Evolutionary conservation across 2,329 filamentous ascomycete species (phyloP).

Genomic region (Fusarium scirpi): DNA sequence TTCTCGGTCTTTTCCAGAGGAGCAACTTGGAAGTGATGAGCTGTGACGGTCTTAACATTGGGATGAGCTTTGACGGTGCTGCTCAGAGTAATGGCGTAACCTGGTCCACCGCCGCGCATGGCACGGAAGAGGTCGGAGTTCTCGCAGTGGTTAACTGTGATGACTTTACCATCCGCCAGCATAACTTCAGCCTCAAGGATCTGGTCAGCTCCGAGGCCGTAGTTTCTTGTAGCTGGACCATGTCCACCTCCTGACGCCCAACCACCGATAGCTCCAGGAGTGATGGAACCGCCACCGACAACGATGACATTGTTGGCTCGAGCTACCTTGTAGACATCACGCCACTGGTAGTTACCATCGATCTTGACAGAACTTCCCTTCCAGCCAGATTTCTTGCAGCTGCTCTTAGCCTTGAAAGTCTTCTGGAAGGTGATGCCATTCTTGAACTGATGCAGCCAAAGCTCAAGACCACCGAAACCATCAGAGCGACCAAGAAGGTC

Average conservation of each 20-base stretch:
- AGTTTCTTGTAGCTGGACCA: slow-evolving; percentile 33
- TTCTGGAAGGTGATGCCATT: slow-evolving; percentile 15
- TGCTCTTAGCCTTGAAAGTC: neutral
- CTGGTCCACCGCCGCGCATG: slow-evolving; percentile 29
- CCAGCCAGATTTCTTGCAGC: slow-evolving; percentile 17
- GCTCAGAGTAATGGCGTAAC: slow-evolving; percentile 25
- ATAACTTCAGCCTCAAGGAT: slow-evolving; percentile 34
- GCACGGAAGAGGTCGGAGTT: slow-evolving; percentile 32
- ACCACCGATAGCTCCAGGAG: slow-evolving; percentile 31
- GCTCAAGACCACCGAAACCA: slow-evolving; percentile 28
- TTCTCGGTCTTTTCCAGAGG: slow-evolving; percentile 26
- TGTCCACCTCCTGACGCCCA: slow-evolving; percentile 33
- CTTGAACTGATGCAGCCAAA: slow-evolving; percentile 35
- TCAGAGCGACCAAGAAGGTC: slow-evolving; percentile 33
- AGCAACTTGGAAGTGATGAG: slow-evolving; percentile 13
- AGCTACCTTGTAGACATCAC: slow-evolving; percentile 32
- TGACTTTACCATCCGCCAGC: slow-evolving; percentile 17
- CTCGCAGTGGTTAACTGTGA: slow-evolving; percentile 26
- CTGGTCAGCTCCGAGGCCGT: slow-evolving; percentile 30
- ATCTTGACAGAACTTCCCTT: slow-evolving; percentile 23
- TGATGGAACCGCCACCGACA: slow-evolving; percentile 29
- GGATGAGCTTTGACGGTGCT: slow-evolving; percentile 32
- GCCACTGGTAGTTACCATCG: slow-evolving; percentile 32
- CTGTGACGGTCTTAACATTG: slow-evolving; percentile 21
- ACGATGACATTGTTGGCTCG: slow-evolving; percentile 28